Conservation (phyloP, 495 filamentous ascomycete genomes). For the Neurospora tetrasperma region DNA sequence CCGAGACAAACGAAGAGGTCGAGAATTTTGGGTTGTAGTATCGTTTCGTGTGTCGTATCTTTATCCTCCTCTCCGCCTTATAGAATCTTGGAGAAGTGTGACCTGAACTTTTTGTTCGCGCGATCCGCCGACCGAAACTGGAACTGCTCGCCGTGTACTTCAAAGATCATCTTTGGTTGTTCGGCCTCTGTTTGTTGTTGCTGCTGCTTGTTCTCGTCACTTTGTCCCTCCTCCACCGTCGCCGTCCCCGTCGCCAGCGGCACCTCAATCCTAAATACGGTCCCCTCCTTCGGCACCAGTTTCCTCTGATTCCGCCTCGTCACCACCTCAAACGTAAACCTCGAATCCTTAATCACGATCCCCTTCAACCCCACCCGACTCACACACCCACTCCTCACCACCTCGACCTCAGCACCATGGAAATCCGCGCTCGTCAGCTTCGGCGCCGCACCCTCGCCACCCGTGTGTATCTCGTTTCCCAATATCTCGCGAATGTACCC, state of each 20-base stretch:
- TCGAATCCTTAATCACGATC: conserved; percentile 81
- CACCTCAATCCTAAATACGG: conserved; percentile 70
- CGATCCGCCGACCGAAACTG: conserved; percentile 72
- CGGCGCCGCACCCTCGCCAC: conserved; percentile 39
- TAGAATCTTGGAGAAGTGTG: conserved; percentile 56
- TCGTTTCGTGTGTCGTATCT: background rate
- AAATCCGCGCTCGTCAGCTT: conserved; percentile 77
- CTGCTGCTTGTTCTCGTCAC: background rate
- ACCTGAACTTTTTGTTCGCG: conserved; percentile 84
- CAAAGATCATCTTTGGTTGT: conserved; percentile 53
- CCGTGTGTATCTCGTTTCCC: conserved; percentile 34
- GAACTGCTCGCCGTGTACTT: conserved; percentile 82
- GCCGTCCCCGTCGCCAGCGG: conserved; percentile 31
- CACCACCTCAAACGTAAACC: conserved; percentile 76
- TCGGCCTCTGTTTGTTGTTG: conserved; percentile 12
- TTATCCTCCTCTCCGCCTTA: conserved; percentile 24
- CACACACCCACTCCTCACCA: conserved; percentile 70
- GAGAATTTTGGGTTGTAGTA: background rate
- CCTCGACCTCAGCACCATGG: conserved; percentile 77
- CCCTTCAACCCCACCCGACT: conserved; percentile 73
- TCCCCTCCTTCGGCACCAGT: conserved; percentile 81
- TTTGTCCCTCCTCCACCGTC: conserved; percentile 5
- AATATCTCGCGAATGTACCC: conserved; percentile 74
- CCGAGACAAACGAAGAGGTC: background rate
- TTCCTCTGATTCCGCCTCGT: conserved; percentile 56